Evolutionary conservation across 345 rosid genomes (phyloP).

Genomic region (Eutrema heterophyllum): DNA sequence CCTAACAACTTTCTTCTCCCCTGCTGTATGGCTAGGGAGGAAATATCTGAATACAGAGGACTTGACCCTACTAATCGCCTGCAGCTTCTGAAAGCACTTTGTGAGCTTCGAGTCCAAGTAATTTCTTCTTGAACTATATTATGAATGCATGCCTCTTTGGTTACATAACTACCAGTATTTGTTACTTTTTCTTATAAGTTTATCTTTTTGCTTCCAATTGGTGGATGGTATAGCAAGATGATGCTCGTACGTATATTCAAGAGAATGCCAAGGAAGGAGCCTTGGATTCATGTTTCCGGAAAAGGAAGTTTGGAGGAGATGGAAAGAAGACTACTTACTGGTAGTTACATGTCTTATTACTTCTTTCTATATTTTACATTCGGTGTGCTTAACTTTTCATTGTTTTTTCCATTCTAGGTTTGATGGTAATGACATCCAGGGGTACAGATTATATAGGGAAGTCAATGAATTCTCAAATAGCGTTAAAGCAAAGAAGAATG

Average conservation of each 20-base stretch:
- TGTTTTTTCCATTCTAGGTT: conserved; percentile 37
- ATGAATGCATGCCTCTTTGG: background rate
- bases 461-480: conserved; percentile 31
- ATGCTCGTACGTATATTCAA: conserved; percentile 49
- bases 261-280: conserved; percentile 46
- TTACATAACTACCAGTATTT: background rate
- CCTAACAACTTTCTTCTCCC: conserved; percentile 10
- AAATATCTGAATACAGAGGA: conserved; percentile 53
- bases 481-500: conserved; percentile 35
- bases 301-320: conserved; percentile 59
- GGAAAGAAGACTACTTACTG: conserved; percentile 68
- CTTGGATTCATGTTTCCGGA: conserved; percentile 47
- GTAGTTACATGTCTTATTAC: conserved; percentile 36
- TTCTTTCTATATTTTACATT: conserved; percentile 12
- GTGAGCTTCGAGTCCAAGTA: conserved; percentile 84
- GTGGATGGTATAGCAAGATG: conserved; percentile 60
- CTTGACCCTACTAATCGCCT: conserved; percentile 60
- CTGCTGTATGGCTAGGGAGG: conserved; percentile 48
- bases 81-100: conserved; percentile 66
- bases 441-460: conserved; percentile 77
- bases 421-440: conserved; percentile 62
- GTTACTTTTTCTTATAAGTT: background rate
- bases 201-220: background rate
- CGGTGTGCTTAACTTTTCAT: conserved; percentile 11
- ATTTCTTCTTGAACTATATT: conserved; percentile 5